These are phyloP conservation scores for Letharia lupina DNA, from an alignment of 495 filamentous ascomycete genomes.

Conservation along the genomic window DNA sequence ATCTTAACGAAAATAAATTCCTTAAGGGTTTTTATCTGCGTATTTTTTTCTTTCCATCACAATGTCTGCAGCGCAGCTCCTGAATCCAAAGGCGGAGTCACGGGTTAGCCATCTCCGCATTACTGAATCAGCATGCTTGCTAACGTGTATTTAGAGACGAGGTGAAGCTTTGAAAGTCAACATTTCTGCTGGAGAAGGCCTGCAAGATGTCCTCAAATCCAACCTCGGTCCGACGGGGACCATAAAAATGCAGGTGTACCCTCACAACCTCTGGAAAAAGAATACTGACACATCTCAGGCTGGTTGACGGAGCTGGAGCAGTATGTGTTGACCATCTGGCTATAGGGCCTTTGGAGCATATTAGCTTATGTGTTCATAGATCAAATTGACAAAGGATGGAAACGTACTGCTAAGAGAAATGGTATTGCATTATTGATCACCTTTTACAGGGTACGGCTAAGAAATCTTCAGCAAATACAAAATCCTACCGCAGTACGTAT, in stretches of 20 bases:
- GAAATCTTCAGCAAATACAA: conserved; percentile 55
- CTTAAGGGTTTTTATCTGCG: no score
- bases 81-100: conserved; percentile 97
- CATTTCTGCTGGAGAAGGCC: conserved; percentile 89
- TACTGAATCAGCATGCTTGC: conserved; percentile 30
- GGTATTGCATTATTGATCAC: conserved; percentile 45
- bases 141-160: conserved; percentile 60
- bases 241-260: conserved; percentile 74
- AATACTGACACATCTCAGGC: conserved; percentile 44
- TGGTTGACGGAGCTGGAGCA: conserved; percentile 90
- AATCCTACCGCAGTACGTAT: conserved; percentile 72
- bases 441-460: conserved; percentile 32
- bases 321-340: conserved; percentile 43
- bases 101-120: conserved; percentile 52
- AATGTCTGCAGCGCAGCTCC: conserved; percentile 89
- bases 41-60: conserved; percentile 21
- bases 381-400: conserved; percentile 98
- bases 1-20: neutral
- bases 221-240: conserved; percentile 92
- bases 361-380: conserved; percentile 44
- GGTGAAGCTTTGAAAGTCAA: conserved; percentile 94
- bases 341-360: neutral
- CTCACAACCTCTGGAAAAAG: conserved; percentile 18
- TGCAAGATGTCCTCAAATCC: conserved; percentile 92
- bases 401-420: conserved; percentile 94